Base-by-base conservation (phyloP, 768 basidiomycete species). In the Amanita brunnescens region DNA sequence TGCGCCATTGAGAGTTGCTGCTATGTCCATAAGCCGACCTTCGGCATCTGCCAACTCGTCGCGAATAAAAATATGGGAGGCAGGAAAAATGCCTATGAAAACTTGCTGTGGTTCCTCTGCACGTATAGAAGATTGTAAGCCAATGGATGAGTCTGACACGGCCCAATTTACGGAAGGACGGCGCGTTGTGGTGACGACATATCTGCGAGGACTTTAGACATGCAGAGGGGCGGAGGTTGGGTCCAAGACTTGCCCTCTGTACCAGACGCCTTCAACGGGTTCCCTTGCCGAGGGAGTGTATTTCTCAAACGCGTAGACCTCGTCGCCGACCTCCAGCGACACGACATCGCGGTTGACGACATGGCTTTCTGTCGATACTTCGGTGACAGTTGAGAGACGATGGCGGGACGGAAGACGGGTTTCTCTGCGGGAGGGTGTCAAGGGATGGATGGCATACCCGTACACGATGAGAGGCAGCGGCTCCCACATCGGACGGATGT, bases 281-380 rank as follows among this genome's bases (percentile, higher is more conserved):
- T 89, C 87, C 61, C 85, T 87, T 52, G 71, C 76, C 46, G 72
- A 72, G 9, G 86, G 84, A 0, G 76, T 83, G 65, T 92, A 94
- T 62, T 85, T 85, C 70, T 98, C 95, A 61, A 97, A 97, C 14
- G 93, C 92, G 68, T 97, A 97, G 30, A 98, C 83, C 63, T 97
- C 94, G 66, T 96, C 94, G 42, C 95, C 95, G 24, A 97, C 87
- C 58, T 96, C 93, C 51, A 98, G 77, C 5, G 85, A 77, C 30
- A 91, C 90, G 20, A 90, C 83, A 55, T 90, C 87, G 49, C 80
- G 75, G 68, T 84, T 76, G 0, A 79, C 74, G 35, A 76, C 71
- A 33, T 81, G 74, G 37, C 86, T 85, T 48, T 83, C 84, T 16
- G 77, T 75, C 2, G 70, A 86, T 57, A 70, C 71, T 57, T 83